Conservation (phyloP, 306 rosid genomes). For the Styphnolobium japonicum region DNA sequence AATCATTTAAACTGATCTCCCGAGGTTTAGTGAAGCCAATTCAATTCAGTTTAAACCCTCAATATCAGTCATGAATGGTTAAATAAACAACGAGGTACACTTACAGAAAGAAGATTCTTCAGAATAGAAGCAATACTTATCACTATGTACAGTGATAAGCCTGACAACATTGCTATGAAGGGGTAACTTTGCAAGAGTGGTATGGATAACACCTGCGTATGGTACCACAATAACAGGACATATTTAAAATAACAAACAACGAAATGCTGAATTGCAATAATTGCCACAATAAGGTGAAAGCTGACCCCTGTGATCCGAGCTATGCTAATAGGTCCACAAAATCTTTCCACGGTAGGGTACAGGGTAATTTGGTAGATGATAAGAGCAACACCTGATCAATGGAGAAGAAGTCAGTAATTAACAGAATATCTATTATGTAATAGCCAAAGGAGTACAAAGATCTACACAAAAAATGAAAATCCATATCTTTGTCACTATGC, state of each 20-base stretch:
- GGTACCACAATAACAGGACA: not conserved
- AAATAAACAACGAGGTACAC: not conserved
- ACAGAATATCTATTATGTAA: not conserved
- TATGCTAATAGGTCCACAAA: slow-evolving; percentile 48
- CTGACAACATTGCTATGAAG: slow-evolving; percentile 39
- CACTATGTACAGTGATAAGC: slow-evolving; percentile 31
- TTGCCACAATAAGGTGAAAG: slow-evolving; percentile 1
- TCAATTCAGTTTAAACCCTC: not conserved
- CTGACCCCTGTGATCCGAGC: slow-evolving; percentile 58
- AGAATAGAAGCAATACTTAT: slow-evolving; percentile 34
- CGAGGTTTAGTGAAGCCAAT: not conserved
- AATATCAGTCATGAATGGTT: not conserved
- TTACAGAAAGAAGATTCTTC: slow-evolving; percentile 26
- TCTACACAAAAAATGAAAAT: not conserved
- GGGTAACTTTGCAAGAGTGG: slow-evolving; percentile 52
- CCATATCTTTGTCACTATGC: not conserved
- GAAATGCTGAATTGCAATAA: not conserved
- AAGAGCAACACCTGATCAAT: slow-evolving; percentile 54
- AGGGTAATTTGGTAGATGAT: slow-evolving; percentile 50
- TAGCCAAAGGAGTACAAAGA: not conserved
- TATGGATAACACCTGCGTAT: slow-evolving; percentile 33
- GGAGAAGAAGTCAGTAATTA: not conserved
- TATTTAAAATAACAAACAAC: not conserved
- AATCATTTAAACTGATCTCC: not conserved
- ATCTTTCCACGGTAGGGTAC: slow-evolving; percentile 50